Conservation (phyloP, 768 basidiomycete genomes). For the Lactarius evosmus region DNA sequence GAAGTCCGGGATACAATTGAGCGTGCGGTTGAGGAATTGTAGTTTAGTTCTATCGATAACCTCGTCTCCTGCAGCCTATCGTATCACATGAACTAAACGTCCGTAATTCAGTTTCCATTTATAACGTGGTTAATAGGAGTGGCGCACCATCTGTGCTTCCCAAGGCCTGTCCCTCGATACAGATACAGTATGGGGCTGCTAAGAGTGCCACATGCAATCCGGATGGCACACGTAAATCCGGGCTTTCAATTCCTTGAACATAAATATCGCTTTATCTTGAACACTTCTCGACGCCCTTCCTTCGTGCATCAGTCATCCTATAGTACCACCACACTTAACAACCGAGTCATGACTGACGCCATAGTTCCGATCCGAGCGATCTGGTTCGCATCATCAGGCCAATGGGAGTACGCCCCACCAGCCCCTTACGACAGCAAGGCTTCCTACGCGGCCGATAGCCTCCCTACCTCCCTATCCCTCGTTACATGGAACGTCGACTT, state of each 20-base stretch:
- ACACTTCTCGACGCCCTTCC: not conserved
- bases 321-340: not conserved
- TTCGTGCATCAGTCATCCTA: not conserved
- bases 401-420: conserved; percentile 31
- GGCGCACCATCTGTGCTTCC: not conserved
- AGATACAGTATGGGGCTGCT: not conserved
- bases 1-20: conserved; percentile 32
- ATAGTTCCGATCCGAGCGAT: conserved; percentile 2
- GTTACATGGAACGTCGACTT: conserved; percentile 76
- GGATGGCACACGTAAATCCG: not conserved
- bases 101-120: not conserved
- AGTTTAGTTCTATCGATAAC: not conserved
- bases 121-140: not conserved
- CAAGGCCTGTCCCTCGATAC: too few species aligned
- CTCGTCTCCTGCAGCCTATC: conserved; percentile 1
- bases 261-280: not conserved
- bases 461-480: conserved; percentile 49
- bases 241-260: not conserved
- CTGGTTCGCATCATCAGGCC: not conserved
- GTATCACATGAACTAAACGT: not conserved
- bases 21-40: conserved; percentile 29
- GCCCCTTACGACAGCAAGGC: conserved; percentile 36
- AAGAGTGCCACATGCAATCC: not conserved
- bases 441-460: conserved; percentile 17
- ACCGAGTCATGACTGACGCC: conserved; percentile 3